Percentiles rank a stretch among this genome's conserved stretches.
Evolutionary conservation across 495 filamentous ascomycete genomes (phyloP).

Genomic region (Parathielavia appendiculata): DNA sequence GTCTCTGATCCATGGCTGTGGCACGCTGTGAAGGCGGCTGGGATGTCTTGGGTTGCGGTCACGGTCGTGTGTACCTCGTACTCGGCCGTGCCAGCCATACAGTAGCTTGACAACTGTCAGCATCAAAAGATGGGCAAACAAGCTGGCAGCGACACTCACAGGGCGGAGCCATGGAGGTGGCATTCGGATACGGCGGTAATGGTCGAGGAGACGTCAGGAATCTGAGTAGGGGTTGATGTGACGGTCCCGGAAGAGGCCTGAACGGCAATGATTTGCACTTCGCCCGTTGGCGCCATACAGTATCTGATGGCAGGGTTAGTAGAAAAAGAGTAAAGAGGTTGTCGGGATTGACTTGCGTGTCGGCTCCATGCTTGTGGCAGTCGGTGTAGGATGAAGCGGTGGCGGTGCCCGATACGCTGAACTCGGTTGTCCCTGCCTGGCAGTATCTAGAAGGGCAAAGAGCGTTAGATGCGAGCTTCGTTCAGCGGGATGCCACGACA

Average conservation of each 20-base stretch:
- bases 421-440: conserved; percentile 3
- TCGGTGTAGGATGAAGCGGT: conserved; percentile 15
- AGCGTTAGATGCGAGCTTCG: not conserved
- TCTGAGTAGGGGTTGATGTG: conserved; percentile 12
- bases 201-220: not conserved
- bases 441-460: not conserved
- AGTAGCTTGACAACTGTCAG: conserved; percentile 6
- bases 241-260: conserved; percentile 1
- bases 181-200: conserved; percentile 19
- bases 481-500: not conserved
- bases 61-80: conserved; percentile 17
- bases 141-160: conserved; percentile 5
- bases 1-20: conserved; percentile 11
- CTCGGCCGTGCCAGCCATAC: conserved; percentile 20
- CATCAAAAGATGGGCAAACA: no score
- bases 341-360: conserved; percentile 8
- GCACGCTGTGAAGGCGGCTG: conserved; percentile 23
- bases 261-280: conserved; percentile 17
- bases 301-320: conserved; percentile 6
- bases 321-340: no score
- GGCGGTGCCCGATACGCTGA: not conserved
- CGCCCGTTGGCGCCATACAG: conserved; percentile 10
- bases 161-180: conserved; percentile 14
- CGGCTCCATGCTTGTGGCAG: conserved; percentile 4
- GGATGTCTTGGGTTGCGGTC: conserved; percentile 21